Evolutionary conservation across 2,329 filamentous ascomycete genomes (phyloP).

Genomic region (Paramyrothecium sp.): DNA sequence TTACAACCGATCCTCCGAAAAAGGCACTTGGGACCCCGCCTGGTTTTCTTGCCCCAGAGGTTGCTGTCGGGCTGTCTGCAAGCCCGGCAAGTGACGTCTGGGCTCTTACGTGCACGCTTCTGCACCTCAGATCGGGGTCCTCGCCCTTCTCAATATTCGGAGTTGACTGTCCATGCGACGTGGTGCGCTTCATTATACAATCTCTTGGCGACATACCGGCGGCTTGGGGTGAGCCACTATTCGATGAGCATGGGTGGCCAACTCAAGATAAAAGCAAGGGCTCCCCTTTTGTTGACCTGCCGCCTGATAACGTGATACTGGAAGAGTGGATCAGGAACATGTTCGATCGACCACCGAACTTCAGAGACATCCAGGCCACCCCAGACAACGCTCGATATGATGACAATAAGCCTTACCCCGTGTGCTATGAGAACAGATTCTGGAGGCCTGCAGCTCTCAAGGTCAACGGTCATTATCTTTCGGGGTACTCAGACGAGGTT

Average conservation of each 20-base stretch:
- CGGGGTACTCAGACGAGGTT: conserved; percentile 6
- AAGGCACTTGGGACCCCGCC: background rate
- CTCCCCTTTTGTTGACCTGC: background rate
- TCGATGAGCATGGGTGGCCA: conserved; percentile 5
- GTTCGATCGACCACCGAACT: conserved; percentile 4
- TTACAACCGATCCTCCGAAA: background rate
- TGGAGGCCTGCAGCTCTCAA: conserved; percentile 10
- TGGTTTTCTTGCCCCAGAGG: background rate
- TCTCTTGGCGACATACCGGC: conserved; percentile 6
- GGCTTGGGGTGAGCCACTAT: conserved; percentile 9
- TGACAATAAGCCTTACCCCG: conserved; percentile 4
- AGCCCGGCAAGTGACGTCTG: conserved; percentile 11
- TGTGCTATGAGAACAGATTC: conserved; percentile 7
- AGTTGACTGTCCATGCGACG: conserved; percentile 3
- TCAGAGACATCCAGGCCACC: background rate
- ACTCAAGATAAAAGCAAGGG: conserved; percentile 3
- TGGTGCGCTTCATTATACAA: conserved; percentile 5
- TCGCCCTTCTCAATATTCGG: conserved; percentile 6
- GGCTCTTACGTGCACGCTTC: conserved; percentile 8
- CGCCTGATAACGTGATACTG: background rate
- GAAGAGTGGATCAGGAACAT: conserved; percentile 4
- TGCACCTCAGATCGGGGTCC: conserved; percentile 5
- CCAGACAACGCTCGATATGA: background rate
- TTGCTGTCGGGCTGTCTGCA: background rate
- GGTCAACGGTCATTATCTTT: conserved; percentile 2